phyloP scores from a whole-genome alignment of 768 basidiomycete species.

The Candolleomyces eurysporus region DNA sequence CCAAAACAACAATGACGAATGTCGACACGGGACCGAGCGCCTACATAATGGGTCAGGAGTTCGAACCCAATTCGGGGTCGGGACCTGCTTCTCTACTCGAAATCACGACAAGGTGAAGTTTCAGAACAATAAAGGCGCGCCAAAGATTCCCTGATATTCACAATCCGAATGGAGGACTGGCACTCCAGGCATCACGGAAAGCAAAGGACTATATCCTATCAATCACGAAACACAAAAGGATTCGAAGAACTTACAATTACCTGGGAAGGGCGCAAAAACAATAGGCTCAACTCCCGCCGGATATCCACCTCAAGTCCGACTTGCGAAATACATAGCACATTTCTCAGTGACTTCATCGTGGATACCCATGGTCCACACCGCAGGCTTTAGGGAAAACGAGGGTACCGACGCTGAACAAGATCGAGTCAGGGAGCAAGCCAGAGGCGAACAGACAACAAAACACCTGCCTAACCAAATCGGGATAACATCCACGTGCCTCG shows the following conservation, averaged over 20 bases:
- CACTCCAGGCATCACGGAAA: neutral
- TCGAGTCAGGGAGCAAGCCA: neutral
- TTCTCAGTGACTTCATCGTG: too few species aligned
- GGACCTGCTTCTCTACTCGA: neutral
- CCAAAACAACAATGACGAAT: neutral
- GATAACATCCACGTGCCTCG: constrained; percentile 17
- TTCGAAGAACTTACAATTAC: neutral
- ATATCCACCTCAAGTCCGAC: too few species aligned
- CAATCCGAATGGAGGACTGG: neutral
- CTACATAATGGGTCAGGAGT: neutral
- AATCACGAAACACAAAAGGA: neutral
- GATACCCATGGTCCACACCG: neutral
- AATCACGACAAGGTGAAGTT: neutral
- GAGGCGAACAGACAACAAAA: neutral
- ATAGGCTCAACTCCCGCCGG: too few species aligned
- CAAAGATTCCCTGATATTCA: neutral
- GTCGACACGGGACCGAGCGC: neutral
- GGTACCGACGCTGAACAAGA: neutral
- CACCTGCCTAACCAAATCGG: constrained; percentile 1
- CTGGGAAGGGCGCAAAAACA: too few species aligned
- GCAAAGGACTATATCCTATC: neutral
- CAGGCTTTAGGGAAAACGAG: neutral
- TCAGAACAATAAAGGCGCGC: neutral
- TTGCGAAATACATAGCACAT: too few species aligned
- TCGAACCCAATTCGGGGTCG: neutral